Conservation (phyloP, 2,329 filamentous ascomycete species). For the Arthrobotrys pseudoclavata region DNA sequence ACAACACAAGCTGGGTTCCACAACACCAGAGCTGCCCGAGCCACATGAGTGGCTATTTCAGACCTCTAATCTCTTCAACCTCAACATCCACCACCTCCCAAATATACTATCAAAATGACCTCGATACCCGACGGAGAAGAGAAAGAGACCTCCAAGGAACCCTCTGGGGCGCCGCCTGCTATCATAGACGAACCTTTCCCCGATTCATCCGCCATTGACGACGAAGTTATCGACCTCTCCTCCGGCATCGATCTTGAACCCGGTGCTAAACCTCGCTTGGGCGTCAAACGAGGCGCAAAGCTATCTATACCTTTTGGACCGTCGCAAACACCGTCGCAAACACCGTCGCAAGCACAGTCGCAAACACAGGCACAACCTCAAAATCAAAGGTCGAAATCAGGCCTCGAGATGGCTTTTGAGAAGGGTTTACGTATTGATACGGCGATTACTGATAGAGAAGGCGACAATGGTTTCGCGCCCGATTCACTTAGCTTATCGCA, state of each 20-base stretch:
- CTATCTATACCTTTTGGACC: constrained; percentile 56
- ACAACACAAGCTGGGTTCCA: neutral
- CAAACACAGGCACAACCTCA: constrained; percentile 38
- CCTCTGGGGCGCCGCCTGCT: constrained; percentile 20
- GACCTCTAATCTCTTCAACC: constrained; percentile 39
- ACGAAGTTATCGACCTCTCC: constrained; percentile 49
- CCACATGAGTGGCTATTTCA: constrained; percentile 15
- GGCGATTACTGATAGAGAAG: constrained; percentile 57
- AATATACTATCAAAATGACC: constrained; percentile 46
- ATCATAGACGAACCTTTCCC: constrained; percentile 46
- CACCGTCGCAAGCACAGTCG: constrained; percentile 23
- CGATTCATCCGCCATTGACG: constrained; percentile 56
- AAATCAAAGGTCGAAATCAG: constrained; percentile 23
- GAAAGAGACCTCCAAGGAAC: constrained; percentile 31
- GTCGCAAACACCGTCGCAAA: constrained; percentile 29
- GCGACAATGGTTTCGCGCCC: constrained; percentile 60
- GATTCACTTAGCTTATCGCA: constrained; percentile 83
- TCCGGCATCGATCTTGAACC: constrained; percentile 46
- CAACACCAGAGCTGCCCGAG: constrained; percentile 15
- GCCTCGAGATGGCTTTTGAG: constrained; percentile 13
- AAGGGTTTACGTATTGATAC: constrained; percentile 54
- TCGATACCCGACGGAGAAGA: constrained; percentile 51
- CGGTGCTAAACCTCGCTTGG: constrained; percentile 51
- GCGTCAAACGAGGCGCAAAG: constrained; percentile 57
- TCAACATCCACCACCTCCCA: constrained; percentile 35